A percentile compares a stretch with the other conserved stretches of the same genome.
These are phyloP conservation scores for Aquilaria yunnanensis DNA, from an alignment of 345 rosid species.

Conservation along the genomic window DNA sequence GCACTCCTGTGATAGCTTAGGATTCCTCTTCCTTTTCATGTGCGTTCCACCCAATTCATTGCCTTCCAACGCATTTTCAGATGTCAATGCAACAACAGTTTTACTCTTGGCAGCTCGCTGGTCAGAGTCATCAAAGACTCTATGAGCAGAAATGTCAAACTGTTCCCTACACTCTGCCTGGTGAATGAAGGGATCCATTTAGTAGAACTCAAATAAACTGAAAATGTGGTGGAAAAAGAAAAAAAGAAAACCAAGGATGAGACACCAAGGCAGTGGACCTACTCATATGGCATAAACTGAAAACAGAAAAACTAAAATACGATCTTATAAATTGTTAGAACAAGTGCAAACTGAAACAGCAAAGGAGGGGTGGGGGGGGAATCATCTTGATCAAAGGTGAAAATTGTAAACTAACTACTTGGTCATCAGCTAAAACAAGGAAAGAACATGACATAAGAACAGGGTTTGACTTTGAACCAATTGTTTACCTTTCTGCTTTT, in stretches of 20 bases:
- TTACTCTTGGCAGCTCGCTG: constrained; percentile 24
- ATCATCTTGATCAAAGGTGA: too few species aligned
- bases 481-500: constrained; percentile 71
- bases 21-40: constrained; percentile 17
- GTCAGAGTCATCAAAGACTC: constrained; percentile 26
- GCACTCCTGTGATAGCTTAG: constrained; percentile 12
- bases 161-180: constrained; percentile 40
- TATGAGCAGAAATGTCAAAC: constrained; percentile 25
- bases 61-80: constrained; percentile 24
- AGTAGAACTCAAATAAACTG: background rate
- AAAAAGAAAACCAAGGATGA: background rate
- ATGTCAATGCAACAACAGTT: constrained; percentile 13
- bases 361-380: background rate
- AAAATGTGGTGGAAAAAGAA: background rate
- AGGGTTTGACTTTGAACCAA: background rate
- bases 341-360: background rate
- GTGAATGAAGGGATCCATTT: constrained; percentile 3
- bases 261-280: background rate
- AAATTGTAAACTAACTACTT: background rate
- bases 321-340: background rate
- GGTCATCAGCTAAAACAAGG: background rate
- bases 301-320: background rate
- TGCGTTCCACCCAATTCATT: constrained; percentile 10
- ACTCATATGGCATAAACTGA: background rate
- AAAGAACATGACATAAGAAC: background rate